Evolutionary conservation across 2,329 filamentous ascomycete genomes (phyloP), one percentile per base, ranked within the genome.

Genomic region (Arachnopeziza araneosa): DNA sequence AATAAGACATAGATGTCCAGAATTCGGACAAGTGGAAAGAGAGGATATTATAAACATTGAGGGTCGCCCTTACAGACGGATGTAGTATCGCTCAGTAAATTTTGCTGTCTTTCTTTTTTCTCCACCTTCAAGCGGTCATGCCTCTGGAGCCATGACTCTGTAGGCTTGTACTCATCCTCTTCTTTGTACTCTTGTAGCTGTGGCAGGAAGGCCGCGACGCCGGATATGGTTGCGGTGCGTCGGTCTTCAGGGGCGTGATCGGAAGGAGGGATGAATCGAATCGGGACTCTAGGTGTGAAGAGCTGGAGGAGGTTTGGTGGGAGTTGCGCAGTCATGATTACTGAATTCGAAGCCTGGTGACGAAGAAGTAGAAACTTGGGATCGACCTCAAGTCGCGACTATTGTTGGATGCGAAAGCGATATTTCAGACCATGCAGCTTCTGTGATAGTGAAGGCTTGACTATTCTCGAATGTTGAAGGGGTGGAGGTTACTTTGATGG

Each of bases 121-220:
- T 98, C 93, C 52, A 81, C 74, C 79, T 89, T 91, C 73, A 91
- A 84, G 65, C 93, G 87, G 75, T 96, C 91, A 77, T 90, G 89
- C 70, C 83, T 83, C 77, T 98, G 87, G 68, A 97, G 81, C 91
- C 92, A 96, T 75, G 92, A 96, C 77, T 98, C 95, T 1, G 91
- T 96, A 3, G 92, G 87, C 58, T 85, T 78, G 71, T 91, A 96
- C 7, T 82, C 80, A 66, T 92, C 87, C 10, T 87, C 87, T 68
- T 91, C 85, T 73, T 89, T 89, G 77, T 96, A 93, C 56, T 90
- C 84, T 62, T 88, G 79, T 48, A 96, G 78, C 24, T 86, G 86
- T 21, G 87, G 82, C 23, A 98, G 79, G 70, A 84, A 97, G 54
- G 85, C 82, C 23, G 86, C 91, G 60, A 98, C 74, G 56, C 91